Percentiles rank a stretch among this genome's conserved stretches.
These are phyloP conservation scores for Arthrobotrys pseudoclavata DNA, from an alignment of 2,329 filamentous ascomycete genomes.

Conservation along the genomic window DNA sequence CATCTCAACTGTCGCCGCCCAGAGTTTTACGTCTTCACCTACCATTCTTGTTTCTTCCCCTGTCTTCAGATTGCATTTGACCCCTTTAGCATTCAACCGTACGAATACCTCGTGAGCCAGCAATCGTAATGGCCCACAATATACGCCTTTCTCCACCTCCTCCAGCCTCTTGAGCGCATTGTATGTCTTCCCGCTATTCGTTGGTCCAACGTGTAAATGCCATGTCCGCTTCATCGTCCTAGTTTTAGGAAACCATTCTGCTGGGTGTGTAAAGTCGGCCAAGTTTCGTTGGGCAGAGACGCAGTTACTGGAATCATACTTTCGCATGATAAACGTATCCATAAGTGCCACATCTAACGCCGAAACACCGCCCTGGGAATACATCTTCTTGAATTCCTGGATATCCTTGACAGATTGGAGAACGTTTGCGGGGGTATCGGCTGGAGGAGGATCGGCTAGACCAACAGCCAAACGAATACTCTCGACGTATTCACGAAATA, in stretches of 20 bases:
- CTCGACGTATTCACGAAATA: conserved; percentile 53
- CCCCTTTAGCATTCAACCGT: conserved; percentile 83
- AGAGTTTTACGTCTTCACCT: conserved; percentile 73
- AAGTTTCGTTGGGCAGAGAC: conserved; percentile 47
- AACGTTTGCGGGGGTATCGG: conserved; percentile 8
- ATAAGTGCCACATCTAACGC: conserved; percentile 51
- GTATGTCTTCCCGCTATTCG: conserved; percentile 98
- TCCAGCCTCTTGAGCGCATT: conserved; percentile 89
- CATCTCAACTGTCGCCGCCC: conserved; percentile 97
- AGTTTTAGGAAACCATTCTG: conserved; percentile 92
- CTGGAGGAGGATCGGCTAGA: neutral
- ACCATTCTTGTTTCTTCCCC: conserved; percentile 88
- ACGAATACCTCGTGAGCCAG: conserved; percentile 95
- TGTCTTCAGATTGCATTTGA: conserved; percentile 83
- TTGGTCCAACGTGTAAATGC: conserved; percentile 94
- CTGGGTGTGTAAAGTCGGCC: conserved; percentile 68
- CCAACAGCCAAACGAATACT: conserved; percentile 40
- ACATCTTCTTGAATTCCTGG: conserved; percentile 46
- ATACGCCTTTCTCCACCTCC: conserved; percentile 80
- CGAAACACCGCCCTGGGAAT: conserved; percentile 42
- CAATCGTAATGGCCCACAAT: conserved; percentile 88
- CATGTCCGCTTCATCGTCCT: conserved; percentile 83
- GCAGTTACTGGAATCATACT: conserved; percentile 44
- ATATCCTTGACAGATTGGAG: conserved; percentile 20
- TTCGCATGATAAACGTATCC: conserved; percentile 54